Conservation (phyloP, 2,329 filamentous ascomycete species). For the Didymella sp. region DNA sequence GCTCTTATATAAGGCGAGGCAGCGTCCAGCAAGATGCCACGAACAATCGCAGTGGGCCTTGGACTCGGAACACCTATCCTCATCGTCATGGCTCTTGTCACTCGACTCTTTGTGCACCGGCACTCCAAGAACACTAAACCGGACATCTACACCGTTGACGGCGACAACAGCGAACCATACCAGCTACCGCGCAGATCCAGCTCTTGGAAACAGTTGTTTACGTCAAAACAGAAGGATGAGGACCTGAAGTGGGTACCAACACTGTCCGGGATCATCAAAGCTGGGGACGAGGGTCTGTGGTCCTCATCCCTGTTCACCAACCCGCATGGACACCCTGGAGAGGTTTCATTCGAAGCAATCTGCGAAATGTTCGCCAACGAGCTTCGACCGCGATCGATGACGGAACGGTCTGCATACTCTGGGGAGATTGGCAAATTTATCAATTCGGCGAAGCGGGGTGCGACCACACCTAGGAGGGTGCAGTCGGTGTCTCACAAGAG, state of each 20-base stretch:
- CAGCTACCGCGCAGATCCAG: constrained; percentile 24
- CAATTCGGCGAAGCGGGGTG: constrained; percentile 23
- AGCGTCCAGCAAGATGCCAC: constrained; percentile 18
- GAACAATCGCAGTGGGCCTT: constrained; percentile 23
- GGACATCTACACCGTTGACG: constrained; percentile 20
- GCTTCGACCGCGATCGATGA: constrained; percentile 27
- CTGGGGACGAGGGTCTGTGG: constrained; percentile 42
- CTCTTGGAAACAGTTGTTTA: constrained; percentile 32
- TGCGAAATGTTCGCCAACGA: constrained; percentile 39
- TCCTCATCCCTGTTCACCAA: constrained; percentile 37
- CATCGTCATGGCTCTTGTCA: constrained; percentile 39
- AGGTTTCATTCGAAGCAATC: constrained; percentile 35
- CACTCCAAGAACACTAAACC: constrained; percentile 28
- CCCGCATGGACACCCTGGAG: constrained; percentile 31
- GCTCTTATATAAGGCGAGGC: constrained; percentile 29
- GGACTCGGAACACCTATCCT: constrained; percentile 24
- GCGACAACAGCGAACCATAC: constrained; percentile 22
- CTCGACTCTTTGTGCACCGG: constrained; percentile 38
- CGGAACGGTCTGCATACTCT: constrained; percentile 35
- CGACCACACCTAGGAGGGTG: constrained; percentile 22
- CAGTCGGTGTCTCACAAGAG: constrained; percentile 30
- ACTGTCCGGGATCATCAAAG: constrained; percentile 42
- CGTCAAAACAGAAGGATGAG: constrained; percentile 25
- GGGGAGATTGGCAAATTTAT: constrained; percentile 35
- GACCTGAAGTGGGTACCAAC: constrained; percentile 34